These are phyloP conservation scores for Annona cherimola DNA, from an alignment of 164 flowering plant genomes.

Conservation along the genomic window DNA sequence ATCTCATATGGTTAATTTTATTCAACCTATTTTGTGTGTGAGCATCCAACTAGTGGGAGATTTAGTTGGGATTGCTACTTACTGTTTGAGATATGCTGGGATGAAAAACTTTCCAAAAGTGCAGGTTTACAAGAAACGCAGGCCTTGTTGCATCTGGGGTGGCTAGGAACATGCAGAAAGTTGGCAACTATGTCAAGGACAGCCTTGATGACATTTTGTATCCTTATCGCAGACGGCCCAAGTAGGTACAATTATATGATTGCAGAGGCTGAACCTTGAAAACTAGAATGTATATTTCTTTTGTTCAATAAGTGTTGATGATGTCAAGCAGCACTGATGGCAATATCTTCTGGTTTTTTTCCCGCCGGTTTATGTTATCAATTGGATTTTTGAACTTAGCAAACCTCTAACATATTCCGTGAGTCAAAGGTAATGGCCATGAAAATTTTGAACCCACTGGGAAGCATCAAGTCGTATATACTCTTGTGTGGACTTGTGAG, in stretches of 20 bases:
- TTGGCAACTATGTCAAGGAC: constrained; percentile 54
- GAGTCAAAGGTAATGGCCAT: too few species aligned
- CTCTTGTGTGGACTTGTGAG: too few species aligned
- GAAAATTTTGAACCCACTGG: too few species aligned
- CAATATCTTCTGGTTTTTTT: too few species aligned
- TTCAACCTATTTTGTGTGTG: not conserved
- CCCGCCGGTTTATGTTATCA: too few species aligned
- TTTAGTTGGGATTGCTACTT: not conserved
- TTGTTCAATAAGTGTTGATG: too few species aligned
- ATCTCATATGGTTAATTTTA: not conserved
- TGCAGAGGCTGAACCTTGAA: not conserved
- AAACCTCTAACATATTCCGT: too few species aligned
- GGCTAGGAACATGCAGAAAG: constrained; percentile 53
- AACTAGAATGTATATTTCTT: not conserved
- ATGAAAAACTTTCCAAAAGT: not conserved
- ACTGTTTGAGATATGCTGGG: constrained; percentile 1
- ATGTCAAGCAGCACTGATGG: too few species aligned
- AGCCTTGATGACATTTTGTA: constrained; percentile 61
- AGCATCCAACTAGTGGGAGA: not conserved
- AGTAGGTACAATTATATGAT: constrained; percentile 22
- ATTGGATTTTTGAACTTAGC: too few species aligned
- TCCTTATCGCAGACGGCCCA: constrained; percentile 66
- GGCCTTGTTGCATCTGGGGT: constrained; percentile 68
- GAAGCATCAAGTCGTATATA: too few species aligned
- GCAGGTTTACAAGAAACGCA: constrained; percentile 74